These are phyloP conservation scores for Kwoniella sp. DNA, from an alignment of 768 basidiomycete genomes.

Conservation along the genomic window DNA sequence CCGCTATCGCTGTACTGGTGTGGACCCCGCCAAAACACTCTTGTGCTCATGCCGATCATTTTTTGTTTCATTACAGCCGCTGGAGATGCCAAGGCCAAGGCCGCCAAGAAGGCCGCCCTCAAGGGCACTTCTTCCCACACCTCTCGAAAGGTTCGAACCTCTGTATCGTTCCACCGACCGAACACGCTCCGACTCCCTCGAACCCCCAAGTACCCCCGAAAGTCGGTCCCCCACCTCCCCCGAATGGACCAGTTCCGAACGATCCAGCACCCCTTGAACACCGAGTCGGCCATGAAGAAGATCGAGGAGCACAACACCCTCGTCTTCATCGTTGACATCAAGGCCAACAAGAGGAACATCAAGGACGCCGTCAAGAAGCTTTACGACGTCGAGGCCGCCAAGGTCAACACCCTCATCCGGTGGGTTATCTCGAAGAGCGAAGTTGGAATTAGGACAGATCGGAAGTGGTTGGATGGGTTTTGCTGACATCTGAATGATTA, in stretches of 20 bases:
- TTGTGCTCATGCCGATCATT: neutral
- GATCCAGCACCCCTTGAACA: slow-evolving; percentile 76
- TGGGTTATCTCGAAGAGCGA: slow-evolving; percentile 59
- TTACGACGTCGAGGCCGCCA: slow-evolving; percentile 93
- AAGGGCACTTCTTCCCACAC: slow-evolving; percentile 78
- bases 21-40: too few relatives aligned
- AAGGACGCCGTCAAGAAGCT: slow-evolving; percentile 99
- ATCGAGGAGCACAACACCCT: slow-evolving; percentile 99
- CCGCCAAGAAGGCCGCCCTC: slow-evolving; percentile 94
- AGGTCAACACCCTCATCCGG: slow-evolving; percentile 98
- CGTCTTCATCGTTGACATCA: slow-evolving; percentile 94
- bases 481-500: neutral
- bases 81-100: slow-evolving; percentile 73
- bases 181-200: slow-evolving; percentile 86
- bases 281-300: slow-evolving; percentile 99
- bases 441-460: neutral
- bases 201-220: slow-evolving; percentile 91
- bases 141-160: slow-evolving; percentile 77
- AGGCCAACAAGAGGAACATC: slow-evolving; percentile 97
- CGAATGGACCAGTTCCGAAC: slow-evolving; percentile 97
- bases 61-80: slow-evolving; percentile 36
- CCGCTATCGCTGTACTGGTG: neutral
- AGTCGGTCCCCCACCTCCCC: slow-evolving; percentile 85
- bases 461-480: neutral
- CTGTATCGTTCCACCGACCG: slow-evolving; percentile 92